phyloP scores from a whole-genome alignment of 257 asterid species.

The Przewalskia tangutica region DNA sequence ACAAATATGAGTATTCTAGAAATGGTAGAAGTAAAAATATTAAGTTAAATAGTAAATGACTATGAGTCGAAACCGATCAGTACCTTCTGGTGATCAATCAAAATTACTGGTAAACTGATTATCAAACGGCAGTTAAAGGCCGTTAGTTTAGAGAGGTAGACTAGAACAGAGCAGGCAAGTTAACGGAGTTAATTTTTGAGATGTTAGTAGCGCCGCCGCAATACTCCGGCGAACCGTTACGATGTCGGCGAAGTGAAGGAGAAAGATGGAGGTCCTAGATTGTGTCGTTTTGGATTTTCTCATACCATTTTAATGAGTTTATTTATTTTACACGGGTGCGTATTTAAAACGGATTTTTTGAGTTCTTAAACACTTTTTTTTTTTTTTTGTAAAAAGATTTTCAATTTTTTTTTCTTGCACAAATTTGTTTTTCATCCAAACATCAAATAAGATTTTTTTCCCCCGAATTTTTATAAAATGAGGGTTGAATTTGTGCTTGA shows the following conservation, averaged over 20 bases:
- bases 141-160: background rate
- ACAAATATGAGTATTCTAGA: background rate
- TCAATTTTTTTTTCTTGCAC: no score
- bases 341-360: background rate
- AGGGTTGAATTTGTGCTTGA: background rate
- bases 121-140: background rate
- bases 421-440: background rate
- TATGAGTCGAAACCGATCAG: background rate
- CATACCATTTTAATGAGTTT: background rate
- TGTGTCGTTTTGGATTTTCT: background rate
- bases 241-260: constrained; percentile 14
- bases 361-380: background rate
- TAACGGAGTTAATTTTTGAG: background rate
- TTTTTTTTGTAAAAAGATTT: no score
- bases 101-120: background rate
- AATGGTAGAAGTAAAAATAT: background rate
- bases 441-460: no score
- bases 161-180: background rate
- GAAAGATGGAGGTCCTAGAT: constrained; percentile 4
- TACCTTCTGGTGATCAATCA: background rate
- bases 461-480: background rate
- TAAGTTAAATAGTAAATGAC: background rate
- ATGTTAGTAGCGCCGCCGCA: background rate
- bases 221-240: constrained; percentile 37
- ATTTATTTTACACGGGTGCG: background rate